Percentiles rank a stretch among this genome's conserved stretches.
These are phyloP conservation scores for Pseudogymnoascus sp. DNA, from an alignment of 2,329 filamentous ascomycete species.

Conservation along the genomic window DNA sequence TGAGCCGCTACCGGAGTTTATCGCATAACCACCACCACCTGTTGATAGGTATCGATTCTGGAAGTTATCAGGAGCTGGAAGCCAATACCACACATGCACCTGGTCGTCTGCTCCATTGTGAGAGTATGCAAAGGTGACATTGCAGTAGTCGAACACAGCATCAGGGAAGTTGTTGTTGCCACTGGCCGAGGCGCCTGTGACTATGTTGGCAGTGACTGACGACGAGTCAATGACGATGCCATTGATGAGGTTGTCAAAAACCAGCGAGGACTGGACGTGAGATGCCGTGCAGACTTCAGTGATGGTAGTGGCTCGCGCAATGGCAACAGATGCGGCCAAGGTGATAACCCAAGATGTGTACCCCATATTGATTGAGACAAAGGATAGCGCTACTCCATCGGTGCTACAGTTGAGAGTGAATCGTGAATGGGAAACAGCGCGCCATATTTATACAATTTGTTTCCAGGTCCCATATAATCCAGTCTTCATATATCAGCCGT, in stretches of 20 bases:
- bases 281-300: constrained; percentile 8
- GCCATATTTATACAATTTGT: background rate
- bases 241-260: background rate
- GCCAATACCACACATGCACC: constrained; percentile 35
- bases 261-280: constrained; percentile 10
- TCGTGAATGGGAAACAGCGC: background rate
- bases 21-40: constrained; percentile 40
- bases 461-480: background rate
- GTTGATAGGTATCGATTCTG: constrained; percentile 40
- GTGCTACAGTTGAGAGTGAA: background rate
- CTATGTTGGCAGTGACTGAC: constrained; percentile 31
- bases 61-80: constrained; percentile 37
- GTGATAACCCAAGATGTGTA: background rate
- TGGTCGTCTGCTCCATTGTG: constrained; percentile 34
- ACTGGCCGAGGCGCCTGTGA: constrained; percentile 29
- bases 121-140: constrained; percentile 39
- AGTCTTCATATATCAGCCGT: background rate
- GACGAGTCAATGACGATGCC: constrained; percentile 24
- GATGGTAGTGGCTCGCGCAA: constrained; percentile 6
- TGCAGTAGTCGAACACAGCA: constrained; percentile 36
- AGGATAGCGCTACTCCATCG: background rate
- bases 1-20: constrained; percentile 30
- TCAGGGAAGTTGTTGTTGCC: constrained; percentile 26
- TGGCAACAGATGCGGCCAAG: background rate
- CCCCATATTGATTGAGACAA: constrained; percentile 6